A percentile compares a stretch with the other conserved stretches of the same genome.
Conservation (phyloP, 371 early-diverging fungal species). For the Circinella minor region DNA sequence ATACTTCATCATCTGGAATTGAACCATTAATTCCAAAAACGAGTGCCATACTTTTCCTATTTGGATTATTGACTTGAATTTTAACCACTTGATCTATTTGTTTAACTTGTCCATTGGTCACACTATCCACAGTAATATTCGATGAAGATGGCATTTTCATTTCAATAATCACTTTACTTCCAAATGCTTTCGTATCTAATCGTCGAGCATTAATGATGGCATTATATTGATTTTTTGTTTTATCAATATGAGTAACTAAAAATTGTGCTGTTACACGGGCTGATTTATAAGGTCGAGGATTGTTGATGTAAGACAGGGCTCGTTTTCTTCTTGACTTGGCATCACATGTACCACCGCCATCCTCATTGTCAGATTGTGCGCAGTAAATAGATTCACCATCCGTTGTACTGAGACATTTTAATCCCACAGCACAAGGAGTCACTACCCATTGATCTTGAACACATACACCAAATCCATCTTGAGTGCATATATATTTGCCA, state of each 20-base stretch:
- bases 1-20: conserved; percentile 27
- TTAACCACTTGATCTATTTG: conserved; percentile 36
- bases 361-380: conserved; percentile 21
- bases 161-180: conserved; percentile 25
- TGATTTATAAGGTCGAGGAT: conserved; percentile 26
- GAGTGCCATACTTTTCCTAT: conserved; percentile 34
- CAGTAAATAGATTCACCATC: conserved; percentile 43
- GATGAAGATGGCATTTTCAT: conserved; percentile 28
- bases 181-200: conserved; percentile 29
- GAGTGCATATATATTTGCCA: conserved; percentile 18
- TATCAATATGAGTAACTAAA: conserved; percentile 18
- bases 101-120: conserved; percentile 27
- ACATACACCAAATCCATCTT: conserved; percentile 24
- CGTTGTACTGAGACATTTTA: conserved; percentile 34
- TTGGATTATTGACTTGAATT: conserved; percentile 27
- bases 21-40: conserved; percentile 31
- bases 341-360: conserved; percentile 13
- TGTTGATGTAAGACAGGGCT: not conserved
- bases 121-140: conserved; percentile 26
- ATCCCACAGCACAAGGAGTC: conserved; percentile 27
- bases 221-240: conserved; percentile 22
- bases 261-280: conserved; percentile 34
- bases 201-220: conserved; percentile 42
- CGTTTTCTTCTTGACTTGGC: conserved; percentile 1
- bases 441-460: conserved; percentile 32